A percentile compares a stretch with the other conserved stretches of the same genome.
Evolutionary conservation across 768 basidiomycete genomes (phyloP).

Genomic region (Naganishia friedmannii): DNA sequence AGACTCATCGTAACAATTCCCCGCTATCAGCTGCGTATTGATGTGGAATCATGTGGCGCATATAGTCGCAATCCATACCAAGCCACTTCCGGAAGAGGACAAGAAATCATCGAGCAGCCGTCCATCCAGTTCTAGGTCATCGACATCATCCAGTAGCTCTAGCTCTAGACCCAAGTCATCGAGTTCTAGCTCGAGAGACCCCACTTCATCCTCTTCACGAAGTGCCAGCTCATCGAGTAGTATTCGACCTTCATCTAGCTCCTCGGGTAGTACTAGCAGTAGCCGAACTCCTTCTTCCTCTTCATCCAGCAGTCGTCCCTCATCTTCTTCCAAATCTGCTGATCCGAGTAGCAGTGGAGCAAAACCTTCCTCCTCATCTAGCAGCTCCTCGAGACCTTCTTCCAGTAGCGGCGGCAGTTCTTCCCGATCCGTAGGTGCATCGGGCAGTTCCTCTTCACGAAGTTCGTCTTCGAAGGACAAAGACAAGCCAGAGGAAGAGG

Average conservation of each 20-base stretch:
- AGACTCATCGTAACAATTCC: background rate
- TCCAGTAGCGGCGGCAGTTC: background rate
- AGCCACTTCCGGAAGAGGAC: background rate
- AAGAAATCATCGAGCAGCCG: background rate
- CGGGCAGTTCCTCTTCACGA: background rate
- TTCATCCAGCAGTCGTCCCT: background rate
- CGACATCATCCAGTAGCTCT: slow-evolving; percentile 5
- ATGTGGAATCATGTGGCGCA: slow-evolving; percentile 28
- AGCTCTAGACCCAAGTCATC: slow-evolving; percentile 6
- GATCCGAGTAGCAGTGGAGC: background rate
- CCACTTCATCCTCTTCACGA: slow-evolving; percentile 1
- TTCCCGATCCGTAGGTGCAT: background rate
- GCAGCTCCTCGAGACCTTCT: background rate
- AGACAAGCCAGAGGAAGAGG: slow-evolving; percentile 3
- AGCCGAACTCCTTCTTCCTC: slow-evolving; percentile 3
- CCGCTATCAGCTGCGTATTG: slow-evolving; percentile 2
- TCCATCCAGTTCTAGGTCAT: slow-evolving; percentile 10
- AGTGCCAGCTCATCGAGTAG: background rate
- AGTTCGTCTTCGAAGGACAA: slow-evolving; percentile 7
- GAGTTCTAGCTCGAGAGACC: slow-evolving; percentile 1
- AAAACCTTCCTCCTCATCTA: background rate
- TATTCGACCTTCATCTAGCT: background rate
- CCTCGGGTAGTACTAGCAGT: background rate
- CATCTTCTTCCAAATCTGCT: background rate
- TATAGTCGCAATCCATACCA: background rate